Evolutionary conservation across 306 rosid species (phyloP), one percentile per base, ranked within the genome.

Genomic region (Alnus glutinosa): DNA sequence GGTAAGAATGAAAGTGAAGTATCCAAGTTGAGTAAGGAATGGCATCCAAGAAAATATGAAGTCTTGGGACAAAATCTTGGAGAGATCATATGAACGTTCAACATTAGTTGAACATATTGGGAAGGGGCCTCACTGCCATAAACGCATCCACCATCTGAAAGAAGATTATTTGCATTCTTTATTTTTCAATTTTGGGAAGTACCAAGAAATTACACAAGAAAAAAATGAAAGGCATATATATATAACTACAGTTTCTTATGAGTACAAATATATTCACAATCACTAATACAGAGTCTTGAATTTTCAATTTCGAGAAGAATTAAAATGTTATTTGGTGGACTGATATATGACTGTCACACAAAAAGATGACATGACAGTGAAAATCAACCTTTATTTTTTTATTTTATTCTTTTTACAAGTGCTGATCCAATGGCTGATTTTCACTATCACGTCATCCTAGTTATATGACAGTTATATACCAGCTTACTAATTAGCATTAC

Each of bases 71-170:
- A 9, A 39, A 68, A 9, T 3, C 32, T 42, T 18, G 72, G 50
- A 16, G 48, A 14, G 71, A 67, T 67, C 48, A 39, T 4, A 37
- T 18, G 49, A 18, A 9, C 50, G 32, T 51, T 68, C 5, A 68
- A 39, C 55, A 70, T 77, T 57, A 85, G 74, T 63, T 77, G 75
- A 88, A 88, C 89, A 88, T 85, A 30, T 77, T 83, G 10, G 89
- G 91, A 28, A 88, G 88, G 34, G 89, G 91, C 64, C 88, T 81
- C 54, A 85, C 86, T 8, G 89, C 86, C 91, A 88, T 88, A 66
- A 85, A 85, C 2, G 89, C 89, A 48, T 85, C 91, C 78, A 88
- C 91, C 91, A 85, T 85, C 91, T 88, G 88, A 23, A 2, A 59
- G 13, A 9, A n/a, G 13, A 39, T 2, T n/a, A 67, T 63, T 14